Percentiles rank a stretch among this genome's conserved stretches.
Evolutionary conservation across 1,284 basidiomycete genomes (phyloP).

Genomic region (Rugosomyces carneus): DNA sequence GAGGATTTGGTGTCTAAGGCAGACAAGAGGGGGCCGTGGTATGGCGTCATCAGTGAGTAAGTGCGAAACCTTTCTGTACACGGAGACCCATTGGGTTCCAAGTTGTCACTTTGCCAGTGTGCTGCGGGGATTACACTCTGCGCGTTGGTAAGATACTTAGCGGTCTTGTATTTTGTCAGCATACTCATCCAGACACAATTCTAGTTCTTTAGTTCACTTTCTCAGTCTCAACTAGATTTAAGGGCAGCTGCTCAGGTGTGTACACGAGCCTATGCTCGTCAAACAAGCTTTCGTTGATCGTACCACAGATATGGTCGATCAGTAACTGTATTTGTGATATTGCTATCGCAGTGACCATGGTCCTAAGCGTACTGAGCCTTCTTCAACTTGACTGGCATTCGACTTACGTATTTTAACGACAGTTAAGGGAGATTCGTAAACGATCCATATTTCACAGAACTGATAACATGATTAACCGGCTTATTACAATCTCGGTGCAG

Average conservation of each 20-base stretch:
- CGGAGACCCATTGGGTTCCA: too few relatives aligned
- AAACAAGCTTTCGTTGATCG: neutral
- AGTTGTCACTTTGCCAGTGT: constrained; percentile 1
- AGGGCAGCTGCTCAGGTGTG: neutral
- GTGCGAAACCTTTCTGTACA: neutral
- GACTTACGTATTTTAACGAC: neutral
- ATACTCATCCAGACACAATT: neutral
- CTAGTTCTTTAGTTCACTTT: too few relatives aligned
- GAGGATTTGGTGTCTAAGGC: constrained; percentile 7
- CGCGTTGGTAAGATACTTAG: too few relatives aligned
- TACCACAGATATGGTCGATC: neutral
- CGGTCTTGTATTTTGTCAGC: neutral
- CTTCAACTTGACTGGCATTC: neutral
- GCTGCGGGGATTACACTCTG: neutral
- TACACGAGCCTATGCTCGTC: neutral
- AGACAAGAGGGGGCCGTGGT: neutral
- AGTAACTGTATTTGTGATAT: constrained; percentile 4
- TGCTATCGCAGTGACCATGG: constrained; percentile 2
- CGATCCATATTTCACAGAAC: neutral
- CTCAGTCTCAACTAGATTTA: neutral
- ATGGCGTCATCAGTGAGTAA: neutral
- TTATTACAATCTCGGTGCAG: constrained; percentile 6
- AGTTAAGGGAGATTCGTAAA: neutral
- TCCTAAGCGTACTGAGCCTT: neutral
- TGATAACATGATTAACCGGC: neutral